phyloP scores from a whole-genome alignment of 805 yeast species.

The Candida ficus region DNA sequence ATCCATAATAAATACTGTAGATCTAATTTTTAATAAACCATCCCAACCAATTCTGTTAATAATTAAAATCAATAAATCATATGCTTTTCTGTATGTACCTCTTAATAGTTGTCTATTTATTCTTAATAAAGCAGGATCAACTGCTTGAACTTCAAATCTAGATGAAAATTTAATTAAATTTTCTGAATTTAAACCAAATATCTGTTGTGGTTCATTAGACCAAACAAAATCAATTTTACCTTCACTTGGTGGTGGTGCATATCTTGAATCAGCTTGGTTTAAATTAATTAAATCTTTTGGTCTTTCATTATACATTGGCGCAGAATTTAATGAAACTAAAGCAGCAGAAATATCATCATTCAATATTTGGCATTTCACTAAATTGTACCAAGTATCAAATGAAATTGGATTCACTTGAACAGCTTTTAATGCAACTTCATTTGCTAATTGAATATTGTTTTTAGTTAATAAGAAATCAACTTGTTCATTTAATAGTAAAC shows the following conservation, averaged over 20 bases:
- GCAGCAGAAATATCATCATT: constrained; percentile 54
- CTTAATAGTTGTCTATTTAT: constrained; percentile 47
- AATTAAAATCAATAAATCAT: constrained; percentile 65
- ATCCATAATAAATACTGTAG: constrained; percentile 77
- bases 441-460: constrained; percentile 49
- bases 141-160: constrained; percentile 32
- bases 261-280: constrained; percentile 38
- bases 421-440: constrained; percentile 52
- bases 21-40: constrained; percentile 56
- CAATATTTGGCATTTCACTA: constrained; percentile 57
- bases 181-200: constrained; percentile 24
- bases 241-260: constrained; percentile 47
- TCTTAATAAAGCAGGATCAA: constrained; percentile 43
- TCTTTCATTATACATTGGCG: constrained; percentile 57
- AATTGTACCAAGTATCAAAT: constrained; percentile 64
- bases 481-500: constrained; percentile 35
- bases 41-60: constrained; percentile 81
- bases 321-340: constrained; percentile 61
- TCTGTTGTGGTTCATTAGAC: constrained; percentile 27
- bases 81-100: constrained; percentile 55
- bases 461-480: constrained; percentile 57
- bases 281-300: constrained; percentile 38
- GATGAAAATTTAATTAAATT: constrained; percentile 20
- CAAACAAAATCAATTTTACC: constrained; percentile 49
- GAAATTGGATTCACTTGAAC: constrained; percentile 71